Conservation (phyloP, 2,329 filamentous ascomycete species). For the Ustilaginoidea virens region DNA sequence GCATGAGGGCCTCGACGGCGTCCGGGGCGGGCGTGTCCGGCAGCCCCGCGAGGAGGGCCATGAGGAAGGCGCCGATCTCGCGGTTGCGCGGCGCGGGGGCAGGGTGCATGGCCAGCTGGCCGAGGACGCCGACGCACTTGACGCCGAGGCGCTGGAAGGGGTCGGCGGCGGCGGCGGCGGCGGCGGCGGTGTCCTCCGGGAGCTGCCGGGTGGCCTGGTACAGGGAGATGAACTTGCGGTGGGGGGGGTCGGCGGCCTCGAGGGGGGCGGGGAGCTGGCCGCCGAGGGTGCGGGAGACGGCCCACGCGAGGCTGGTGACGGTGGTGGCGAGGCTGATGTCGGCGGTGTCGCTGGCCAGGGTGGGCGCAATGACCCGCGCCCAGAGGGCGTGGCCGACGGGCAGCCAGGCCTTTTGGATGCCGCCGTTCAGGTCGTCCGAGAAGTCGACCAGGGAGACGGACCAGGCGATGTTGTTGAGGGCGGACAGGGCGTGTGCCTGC, state of each 20-base stretch:
- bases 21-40: slow-evolving; percentile 41
- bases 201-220: slow-evolving; percentile 44
- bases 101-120: slow-evolving; percentile 42
- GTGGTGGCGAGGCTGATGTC: slow-evolving; percentile 46
- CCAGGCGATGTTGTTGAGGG: slow-evolving; percentile 54
- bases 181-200: slow-evolving; percentile 8
- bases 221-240: slow-evolving; percentile 47
- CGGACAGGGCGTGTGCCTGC: slow-evolving; percentile 38
- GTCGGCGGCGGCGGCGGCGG: slow-evolving; percentile 23
- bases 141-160: slow-evolving; percentile 48
- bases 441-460: slow-evolving; percentile 48
- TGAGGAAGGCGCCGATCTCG: slow-evolving; percentile 47
- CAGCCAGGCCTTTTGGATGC: slow-evolving; percentile 37
- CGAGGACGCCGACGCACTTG: slow-evolving; percentile 52
- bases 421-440: slow-evolving; percentile 33
- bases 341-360: slow-evolving; percentile 44
- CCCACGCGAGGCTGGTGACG: slow-evolving; percentile 52
- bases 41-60: slow-evolving; percentile 35
- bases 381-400: slow-evolving; percentile 40
- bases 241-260: slow-evolving; percentile 37
- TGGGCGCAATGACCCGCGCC: slow-evolving; percentile 36
- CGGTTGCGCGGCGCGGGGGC: slow-evolving; percentile 39
- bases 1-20: slow-evolving; percentile 47
- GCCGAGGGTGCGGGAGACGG: slow-evolving; percentile 39
- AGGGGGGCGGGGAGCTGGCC: slow-evolving; percentile 33